Evolutionary conservation across 2,329 filamentous ascomycete genomes (phyloP).

Genomic region (Aspergillus transmontanensis): DNA sequence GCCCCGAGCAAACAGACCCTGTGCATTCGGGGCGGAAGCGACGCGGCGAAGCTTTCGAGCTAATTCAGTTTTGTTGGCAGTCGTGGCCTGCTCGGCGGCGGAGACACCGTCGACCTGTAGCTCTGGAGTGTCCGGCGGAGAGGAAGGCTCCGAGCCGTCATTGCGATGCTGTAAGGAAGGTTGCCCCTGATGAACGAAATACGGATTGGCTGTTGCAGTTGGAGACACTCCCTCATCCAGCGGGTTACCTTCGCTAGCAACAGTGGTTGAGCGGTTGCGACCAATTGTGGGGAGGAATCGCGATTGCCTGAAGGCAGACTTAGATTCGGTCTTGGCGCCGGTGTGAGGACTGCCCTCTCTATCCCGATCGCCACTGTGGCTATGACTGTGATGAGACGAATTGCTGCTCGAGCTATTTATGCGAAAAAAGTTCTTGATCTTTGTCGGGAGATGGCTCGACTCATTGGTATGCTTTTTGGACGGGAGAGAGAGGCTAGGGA

Average conservation of each 20-base stretch:
- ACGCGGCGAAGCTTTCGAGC: slow-evolving; percentile 91
- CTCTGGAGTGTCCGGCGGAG: slow-evolving; percentile 85
- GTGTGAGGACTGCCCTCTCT: slow-evolving; percentile 45
- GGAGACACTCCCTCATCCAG: slow-evolving; percentile 88
- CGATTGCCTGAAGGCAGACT: slow-evolving; percentile 76
- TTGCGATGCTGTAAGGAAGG: slow-evolving; percentile 93
- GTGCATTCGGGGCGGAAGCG: slow-evolving; percentile 94
- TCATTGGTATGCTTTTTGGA: slow-evolving; percentile 49
- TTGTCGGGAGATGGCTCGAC: slow-evolving; percentile 59
- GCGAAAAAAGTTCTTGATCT: slow-evolving; percentile 71
- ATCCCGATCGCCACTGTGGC: slow-evolving; percentile 29
- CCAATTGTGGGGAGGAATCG: slow-evolving; percentile 86
- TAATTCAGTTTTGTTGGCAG: slow-evolving; percentile 87
- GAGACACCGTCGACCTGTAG: slow-evolving; percentile 72
- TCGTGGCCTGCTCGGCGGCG: slow-evolving; percentile 67
- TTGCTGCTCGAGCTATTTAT: slow-evolving; percentile 60
- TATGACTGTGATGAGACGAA: slow-evolving; percentile 39
- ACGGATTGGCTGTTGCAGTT: slow-evolving; percentile 92
- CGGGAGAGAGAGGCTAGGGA: slow-evolving; percentile 47
- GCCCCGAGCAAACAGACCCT: slow-evolving; percentile 76
- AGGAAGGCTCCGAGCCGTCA: slow-evolving; percentile 87
- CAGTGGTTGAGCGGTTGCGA: slow-evolving; percentile 84
- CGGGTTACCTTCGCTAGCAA: slow-evolving; percentile 88
- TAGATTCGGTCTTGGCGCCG: slow-evolving; percentile 61
- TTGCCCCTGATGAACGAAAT: slow-evolving; percentile 94